A percentile compares a stretch with the other conserved stretches of the same genome.
These are phyloP conservation scores for Raphanus sativus DNA, from an alignment of 345 rosid species.

Conservation along the genomic window DNA sequence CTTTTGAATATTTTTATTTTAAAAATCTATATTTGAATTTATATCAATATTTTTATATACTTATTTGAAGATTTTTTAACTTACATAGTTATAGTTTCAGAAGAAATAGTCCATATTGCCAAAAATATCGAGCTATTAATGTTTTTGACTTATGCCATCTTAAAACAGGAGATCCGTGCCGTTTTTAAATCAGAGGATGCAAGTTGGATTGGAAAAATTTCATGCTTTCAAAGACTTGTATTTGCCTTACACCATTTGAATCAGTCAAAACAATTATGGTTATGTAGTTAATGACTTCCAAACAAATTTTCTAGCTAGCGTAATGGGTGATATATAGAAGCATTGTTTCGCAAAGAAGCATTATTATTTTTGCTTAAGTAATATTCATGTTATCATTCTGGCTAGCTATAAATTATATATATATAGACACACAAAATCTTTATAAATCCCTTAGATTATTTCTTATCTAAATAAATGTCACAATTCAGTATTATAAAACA, in stretches of 20 bases:
- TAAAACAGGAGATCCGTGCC: slow-evolving; percentile 36
- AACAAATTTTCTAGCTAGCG: neutral
- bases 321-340: neutral
- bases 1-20: no score
- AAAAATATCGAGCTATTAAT: slow-evolving; percentile 15
- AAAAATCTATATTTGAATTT: no score
- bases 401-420: neutral
- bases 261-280: slow-evolving; percentile 22
- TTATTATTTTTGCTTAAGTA: neutral
- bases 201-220: slow-evolving; percentile 27
- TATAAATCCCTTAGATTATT: neutral
- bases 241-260: slow-evolving; percentile 19
- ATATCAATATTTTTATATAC: no score
- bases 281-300: slow-evolving; percentile 12
- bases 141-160: slow-evolving; percentile 24
- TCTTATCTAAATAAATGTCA: neutral
- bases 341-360: neutral
- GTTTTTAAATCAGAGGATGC: slow-evolving; percentile 22
- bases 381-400: neutral
- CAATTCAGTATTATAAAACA: neutral
- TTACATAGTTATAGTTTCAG: no score
- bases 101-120: neutral
- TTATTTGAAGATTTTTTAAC: no score
- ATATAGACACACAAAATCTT: neutral
- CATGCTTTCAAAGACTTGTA: slow-evolving; percentile 2